These are phyloP conservation scores for Suhomyces coccinellae DNA, from an alignment of 1,139 yeast species.

Conservation along the genomic window DNA sequence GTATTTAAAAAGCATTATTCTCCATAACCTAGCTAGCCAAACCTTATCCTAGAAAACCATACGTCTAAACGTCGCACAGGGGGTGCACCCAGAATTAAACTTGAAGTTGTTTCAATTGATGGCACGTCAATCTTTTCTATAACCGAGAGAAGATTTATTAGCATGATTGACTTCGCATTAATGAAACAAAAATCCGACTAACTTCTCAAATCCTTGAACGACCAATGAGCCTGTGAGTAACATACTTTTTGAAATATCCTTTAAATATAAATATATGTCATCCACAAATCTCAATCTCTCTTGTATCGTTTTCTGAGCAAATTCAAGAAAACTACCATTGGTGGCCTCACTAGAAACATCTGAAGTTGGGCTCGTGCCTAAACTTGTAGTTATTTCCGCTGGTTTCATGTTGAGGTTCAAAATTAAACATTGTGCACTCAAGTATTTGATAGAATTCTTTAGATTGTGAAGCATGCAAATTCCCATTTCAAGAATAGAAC, in stretches of 20 bases:
- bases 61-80: not conserved
- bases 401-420: not conserved
- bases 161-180: not conserved
- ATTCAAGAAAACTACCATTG: conserved; percentile 1
- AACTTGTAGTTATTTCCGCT: conserved; percentile 1
- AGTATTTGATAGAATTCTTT: conserved; percentile 1
- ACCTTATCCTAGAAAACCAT: not conserved
- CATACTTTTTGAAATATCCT: conserved; percentile 10
- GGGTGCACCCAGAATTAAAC: not conserved
- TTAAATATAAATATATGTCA: conserved; percentile 8
- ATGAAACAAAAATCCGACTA: conserved; percentile 13
- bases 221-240: conserved; percentile 23
- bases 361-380: not conserved
- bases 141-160: not conserved
- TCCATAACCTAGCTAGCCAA: not conserved
- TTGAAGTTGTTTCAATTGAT: not conserved
- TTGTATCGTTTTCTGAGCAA: not conserved
- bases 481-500: conserved; percentile 19
- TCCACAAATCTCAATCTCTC: conserved; percentile 7
- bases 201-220: conserved; percentile 33
- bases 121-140: not conserved
- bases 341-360: not conserved
- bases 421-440: conserved; percentile 1
- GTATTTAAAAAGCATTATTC: conserved; percentile 3
- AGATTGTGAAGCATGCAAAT: conserved; percentile 13